phyloP scores from a whole-genome alignment of 2,329 filamentous ascomycete genomes.

The Penicillium sp. region DNA sequence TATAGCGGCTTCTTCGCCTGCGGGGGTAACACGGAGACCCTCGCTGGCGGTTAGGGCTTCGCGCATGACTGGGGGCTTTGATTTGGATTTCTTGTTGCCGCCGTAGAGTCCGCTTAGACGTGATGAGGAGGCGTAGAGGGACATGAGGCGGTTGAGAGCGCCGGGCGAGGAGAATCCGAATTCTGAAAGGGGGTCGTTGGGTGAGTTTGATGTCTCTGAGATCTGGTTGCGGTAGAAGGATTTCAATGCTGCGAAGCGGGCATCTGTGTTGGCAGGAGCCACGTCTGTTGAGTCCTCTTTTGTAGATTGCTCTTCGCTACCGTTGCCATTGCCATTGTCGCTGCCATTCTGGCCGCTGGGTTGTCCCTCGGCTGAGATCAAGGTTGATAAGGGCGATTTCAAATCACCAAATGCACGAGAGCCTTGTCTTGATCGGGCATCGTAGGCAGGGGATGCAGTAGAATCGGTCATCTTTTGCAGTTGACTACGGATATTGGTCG shows the following conservation, averaged over 20 bases:
- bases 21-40: constrained; percentile 64
- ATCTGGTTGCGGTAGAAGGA: constrained; percentile 81
- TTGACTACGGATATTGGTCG: constrained; percentile 81
- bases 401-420: constrained; percentile 40
- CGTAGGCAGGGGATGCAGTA: constrained; percentile 17
- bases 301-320: constrained; percentile 28
- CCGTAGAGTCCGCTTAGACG: constrained; percentile 56
- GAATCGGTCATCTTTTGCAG: constrained; percentile 65
- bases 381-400: constrained; percentile 40
- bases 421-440: constrained; percentile 37
- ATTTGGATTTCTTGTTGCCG: constrained; percentile 62
- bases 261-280: constrained; percentile 58
- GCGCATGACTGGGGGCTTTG: constrained; percentile 71
- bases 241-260: constrained; percentile 72
- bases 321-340: constrained; percentile 12
- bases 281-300: constrained; percentile 36
- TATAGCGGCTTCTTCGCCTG: constrained; percentile 60
- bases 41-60: constrained; percentile 72
- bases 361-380: constrained; percentile 37
- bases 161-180: constrained; percentile 68
- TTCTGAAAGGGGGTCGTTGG: constrained; percentile 50
- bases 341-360: constrained; percentile 27
- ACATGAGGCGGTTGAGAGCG: constrained; percentile 86
- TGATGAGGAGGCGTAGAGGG: constrained; percentile 67
- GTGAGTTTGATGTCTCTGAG: constrained; percentile 57